Conservation (phyloP, 257 asterid species). For the Solanum sejunctum region DNA sequence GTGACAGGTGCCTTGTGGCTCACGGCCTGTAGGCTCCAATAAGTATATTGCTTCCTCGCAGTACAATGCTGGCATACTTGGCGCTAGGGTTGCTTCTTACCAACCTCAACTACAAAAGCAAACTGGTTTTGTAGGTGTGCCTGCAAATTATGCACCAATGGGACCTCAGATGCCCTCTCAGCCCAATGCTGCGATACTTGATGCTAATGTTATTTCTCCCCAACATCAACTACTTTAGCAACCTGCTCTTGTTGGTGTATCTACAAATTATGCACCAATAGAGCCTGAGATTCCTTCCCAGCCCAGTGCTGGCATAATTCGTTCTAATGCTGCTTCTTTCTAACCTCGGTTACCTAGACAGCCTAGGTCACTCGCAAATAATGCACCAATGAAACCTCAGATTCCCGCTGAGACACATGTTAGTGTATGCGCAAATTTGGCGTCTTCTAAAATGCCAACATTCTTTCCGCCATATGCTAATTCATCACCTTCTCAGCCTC, state of each 20-base stretch:
- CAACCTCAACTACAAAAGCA: constrained; percentile 4
- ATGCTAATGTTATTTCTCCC: constrained; percentile 8
- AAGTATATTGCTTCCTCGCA: neutral
- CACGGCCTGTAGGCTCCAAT: constrained; percentile 5
- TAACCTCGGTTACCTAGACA: constrained; percentile 7
- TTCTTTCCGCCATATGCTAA: neutral
- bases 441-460: neutral
- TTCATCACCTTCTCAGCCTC: constrained; percentile 3
- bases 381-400: constrained; percentile 10
- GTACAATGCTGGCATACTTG: neutral
- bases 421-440: neutral
- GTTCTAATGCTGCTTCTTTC: constrained; percentile 8
- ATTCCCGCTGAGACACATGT: constrained; percentile 7
- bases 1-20: constrained; percentile 3
- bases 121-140: neutral
- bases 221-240: constrained; percentile 5
- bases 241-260: constrained; percentile 1
- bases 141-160: constrained; percentile 1
- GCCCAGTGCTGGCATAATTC: neutral
- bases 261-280: constrained; percentile 2
- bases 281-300: constrained; percentile 13
- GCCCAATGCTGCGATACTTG: neutral
- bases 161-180: constrained; percentile 13
- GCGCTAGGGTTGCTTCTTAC: constrained; percentile 7
- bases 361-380: constrained; percentile 1